phyloP scores from a whole-genome alignment of 352 stramenopile genomes.

The Pythium phragmiticola region DNA sequence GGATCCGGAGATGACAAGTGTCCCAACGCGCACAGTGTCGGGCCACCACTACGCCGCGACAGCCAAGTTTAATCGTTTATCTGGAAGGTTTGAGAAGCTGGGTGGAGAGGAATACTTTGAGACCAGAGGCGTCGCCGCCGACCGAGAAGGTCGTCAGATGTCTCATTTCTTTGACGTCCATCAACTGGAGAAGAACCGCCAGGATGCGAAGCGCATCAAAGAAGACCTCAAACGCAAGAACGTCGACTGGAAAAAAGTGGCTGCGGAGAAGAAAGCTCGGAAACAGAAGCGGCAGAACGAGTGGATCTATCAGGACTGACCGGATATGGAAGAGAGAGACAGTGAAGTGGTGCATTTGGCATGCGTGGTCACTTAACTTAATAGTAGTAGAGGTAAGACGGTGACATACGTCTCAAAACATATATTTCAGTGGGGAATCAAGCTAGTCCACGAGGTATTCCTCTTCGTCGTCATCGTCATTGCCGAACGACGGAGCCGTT shows the following conservation, averaged over 20 bases:
- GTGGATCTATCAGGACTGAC: conserved; percentile 81
- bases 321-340: background rate
- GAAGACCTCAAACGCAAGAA: conserved; percentile 83
- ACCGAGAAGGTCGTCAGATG: conserved; percentile 82
- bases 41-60: conserved; percentile 62
- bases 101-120: conserved; percentile 70
- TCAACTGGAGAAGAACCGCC: conserved; percentile 78
- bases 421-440: background rate
- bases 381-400: conserved; percentile 3
- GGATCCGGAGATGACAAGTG: conserved; percentile 20
- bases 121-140: conserved; percentile 46
- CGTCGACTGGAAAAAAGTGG: conserved; percentile 87
- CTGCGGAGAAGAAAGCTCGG: conserved; percentile 84
- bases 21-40: conserved; percentile 42
- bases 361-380: conserved; percentile 26
- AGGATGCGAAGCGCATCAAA: conserved; percentile 70
- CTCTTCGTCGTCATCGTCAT: conserved; percentile 52
- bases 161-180: conserved; percentile 85
- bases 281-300: conserved; percentile 85
- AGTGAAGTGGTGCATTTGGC: background rate
- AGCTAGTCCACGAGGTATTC: conserved; percentile 75
- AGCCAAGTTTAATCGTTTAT: conserved; percentile 82
- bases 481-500: conserved; percentile 23
- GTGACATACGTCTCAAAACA: background rate
- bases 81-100: conserved; percentile 69